These are phyloP conservation scores for Leccinum boreale DNA, from an alignment of 768 basidiomycete genomes.

Conservation along the genomic window DNA sequence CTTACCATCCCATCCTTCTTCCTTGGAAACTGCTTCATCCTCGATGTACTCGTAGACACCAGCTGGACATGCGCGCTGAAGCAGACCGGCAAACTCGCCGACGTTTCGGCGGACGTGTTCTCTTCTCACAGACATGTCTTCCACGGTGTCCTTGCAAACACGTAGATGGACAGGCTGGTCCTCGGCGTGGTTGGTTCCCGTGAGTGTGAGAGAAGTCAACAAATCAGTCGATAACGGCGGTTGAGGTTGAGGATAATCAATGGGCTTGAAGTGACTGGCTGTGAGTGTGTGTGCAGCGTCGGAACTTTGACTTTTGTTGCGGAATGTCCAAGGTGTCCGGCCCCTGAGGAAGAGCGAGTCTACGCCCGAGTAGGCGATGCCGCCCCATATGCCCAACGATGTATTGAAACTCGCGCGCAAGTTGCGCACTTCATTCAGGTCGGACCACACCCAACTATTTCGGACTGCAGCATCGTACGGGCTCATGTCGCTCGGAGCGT, in stretches of 20 bases:
- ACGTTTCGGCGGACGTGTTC: slow-evolving; percentile 77
- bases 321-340: slow-evolving; percentile 89
- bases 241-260: slow-evolving; percentile 83
- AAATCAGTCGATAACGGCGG: slow-evolving; percentile 91
- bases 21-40: slow-evolving; percentile 47
- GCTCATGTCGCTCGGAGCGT: slow-evolving; percentile 56
- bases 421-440: slow-evolving; percentile 89
- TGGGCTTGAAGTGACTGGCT: slow-evolving; percentile 64
- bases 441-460: slow-evolving; percentile 80
- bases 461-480: slow-evolving; percentile 67
- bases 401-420: slow-evolving; percentile 86
- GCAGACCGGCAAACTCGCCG: slow-evolving; percentile 77
- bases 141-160: slow-evolving; percentile 43
- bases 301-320: slow-evolving; percentile 47
- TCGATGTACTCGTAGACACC: slow-evolving; percentile 96
- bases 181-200: slow-evolving; percentile 96
- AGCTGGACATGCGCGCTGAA: slow-evolving; percentile 91
- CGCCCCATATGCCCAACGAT: slow-evolving; percentile 78
- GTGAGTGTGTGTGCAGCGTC: slow-evolving; percentile 73
- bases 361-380: slow-evolving; percentile 83
- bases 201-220: slow-evolving; percentile 84
- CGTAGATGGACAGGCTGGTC: slow-evolving; percentile 90
- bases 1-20: slow-evolving; percentile 72
- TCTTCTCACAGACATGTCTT: slow-evolving; percentile 43
- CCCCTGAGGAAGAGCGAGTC: slow-evolving; percentile 85